A percentile compares a stretch with the other conserved stretches of the same genome.
Conservation (phyloP, 2,329 filamentous ascomycete genomes). For the Penicillium paneum region DNA sequence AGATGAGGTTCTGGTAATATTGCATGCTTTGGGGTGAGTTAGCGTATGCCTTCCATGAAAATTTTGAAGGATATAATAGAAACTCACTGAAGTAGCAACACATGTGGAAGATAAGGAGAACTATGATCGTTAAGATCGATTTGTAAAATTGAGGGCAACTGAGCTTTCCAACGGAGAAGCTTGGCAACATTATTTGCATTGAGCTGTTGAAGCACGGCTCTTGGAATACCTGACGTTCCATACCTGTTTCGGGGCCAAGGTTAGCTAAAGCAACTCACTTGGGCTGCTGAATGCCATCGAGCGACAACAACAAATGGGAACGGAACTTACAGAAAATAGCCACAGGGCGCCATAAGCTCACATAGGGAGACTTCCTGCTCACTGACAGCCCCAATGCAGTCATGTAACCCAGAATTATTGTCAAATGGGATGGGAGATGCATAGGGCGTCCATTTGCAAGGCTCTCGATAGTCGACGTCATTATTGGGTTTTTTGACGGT, state of each 20-base stretch:
- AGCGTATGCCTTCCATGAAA: neutral
- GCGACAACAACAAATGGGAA: neutral
- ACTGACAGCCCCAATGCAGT: slow-evolving; percentile 7
- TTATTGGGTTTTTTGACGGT: slow-evolving; percentile 31
- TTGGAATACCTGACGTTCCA: slow-evolving; percentile 18
- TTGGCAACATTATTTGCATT: slow-evolving; percentile 17
- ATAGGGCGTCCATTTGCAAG: slow-evolving; percentile 23
- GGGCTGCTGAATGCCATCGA: too few species aligned
- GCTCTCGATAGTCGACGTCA: neutral
- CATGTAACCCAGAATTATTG: neutral
- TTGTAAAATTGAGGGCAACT: slow-evolving; percentile 23
- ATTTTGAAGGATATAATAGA: neutral
- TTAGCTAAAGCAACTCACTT: neutral
- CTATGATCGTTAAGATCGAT: slow-evolving; percentile 22
- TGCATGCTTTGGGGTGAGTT: slow-evolving; percentile 23
- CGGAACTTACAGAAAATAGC: slow-evolving; percentile 27
- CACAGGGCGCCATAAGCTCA: slow-evolving; percentile 31
- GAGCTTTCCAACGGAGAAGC: slow-evolving; percentile 28
- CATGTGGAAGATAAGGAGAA: slow-evolving; percentile 27
- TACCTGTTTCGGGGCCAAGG: slow-evolving; percentile 1
- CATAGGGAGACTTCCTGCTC: slow-evolving; percentile 26
- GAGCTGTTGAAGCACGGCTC: slow-evolving; percentile 22
- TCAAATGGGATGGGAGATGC: slow-evolving; percentile 9
- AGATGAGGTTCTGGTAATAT: slow-evolving; percentile 36
- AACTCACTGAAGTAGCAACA: slow-evolving; percentile 29